Evolutionary conservation across 2,329 filamentous ascomycete species (phyloP), one percentile per base, ranked within the genome.

Genomic region (Epichloe hybrida): DNA sequence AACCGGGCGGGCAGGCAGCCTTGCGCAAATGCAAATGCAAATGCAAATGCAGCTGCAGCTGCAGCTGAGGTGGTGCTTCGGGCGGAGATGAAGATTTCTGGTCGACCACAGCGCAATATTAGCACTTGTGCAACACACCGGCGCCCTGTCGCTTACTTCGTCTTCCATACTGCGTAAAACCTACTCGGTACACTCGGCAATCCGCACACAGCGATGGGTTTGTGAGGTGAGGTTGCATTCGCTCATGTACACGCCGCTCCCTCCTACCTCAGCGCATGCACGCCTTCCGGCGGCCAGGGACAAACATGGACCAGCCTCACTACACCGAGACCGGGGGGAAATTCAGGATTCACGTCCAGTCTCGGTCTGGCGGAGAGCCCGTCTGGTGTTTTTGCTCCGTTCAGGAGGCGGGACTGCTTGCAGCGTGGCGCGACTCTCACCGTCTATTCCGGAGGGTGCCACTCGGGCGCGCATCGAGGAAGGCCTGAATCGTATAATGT

Each of bases 241-340:
- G 45, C 38, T 43, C 35, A 37, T 41, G 17, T 31, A 49, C 47
- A 42, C 47, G 15, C 47, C 5, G 49, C 11, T 9, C 17, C 46
- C 15, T 40, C 35, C 35, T n/a, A 13, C 21, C 41, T 40, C 13
- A 9, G n/a, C 21, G 27, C 39, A 42, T 54, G 56, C 53, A 56
- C 44, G 41, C 37, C 45, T 53, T 54, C 53, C 55, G 56, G 55
- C 50, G 56, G 53, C 53, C 56, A 52, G 52, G 55, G 48, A 53
- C 52, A 52, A 52, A 9, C 52, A 55, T 42, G 53, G 36, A 12
- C 27, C 15, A 17, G 38, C 31, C 38, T 42, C 6, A 20, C 20
- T 42, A 20, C n/a, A n/a, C 36, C n/a, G 13, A n/a, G 6, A 38
- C 36, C 1, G 36, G 36, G 5, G 36, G 13, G 8, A 5, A 0